Evolutionary conservation across 1,284 basidiomycete genomes (phyloP), one percentile per base, ranked within the genome.

Genomic region (Moesziomyces parantarcticus): DNA sequence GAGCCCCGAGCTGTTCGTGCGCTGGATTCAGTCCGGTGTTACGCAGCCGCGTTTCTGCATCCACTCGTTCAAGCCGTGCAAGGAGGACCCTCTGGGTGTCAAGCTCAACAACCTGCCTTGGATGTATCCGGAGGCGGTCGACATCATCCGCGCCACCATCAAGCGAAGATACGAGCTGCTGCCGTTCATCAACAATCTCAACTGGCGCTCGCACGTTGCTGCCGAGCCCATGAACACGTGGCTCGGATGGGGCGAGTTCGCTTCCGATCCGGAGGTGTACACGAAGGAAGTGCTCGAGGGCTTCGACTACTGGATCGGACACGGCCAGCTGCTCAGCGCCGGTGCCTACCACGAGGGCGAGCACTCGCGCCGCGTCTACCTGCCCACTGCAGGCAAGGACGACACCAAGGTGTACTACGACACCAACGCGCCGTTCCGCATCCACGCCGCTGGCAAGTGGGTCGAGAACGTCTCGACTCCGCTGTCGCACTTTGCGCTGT

Each of bases 51-150:
- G 70, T 7, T 73, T 73, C 65, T 73, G 70, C 50, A 73, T 86
- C 61, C 85, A 86, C 75, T 83, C 81, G 21, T 86, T 84, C 83
- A 86, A 86, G 79, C 85, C 85, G 7, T 81, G 82, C 58, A 77
- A 82, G 50, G 71, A 83, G 25, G 85, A 85, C 58, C 78, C 80
- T 0, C 67, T 67, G 4, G 85, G 85, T 5, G 79, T 79, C 44
- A 80, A 78, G 36, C 69, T 77, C 40, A 85, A 85, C 26, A 86
- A 86, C 71, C 61, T 81, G 11, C 85, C 85, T 5, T 86, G 85
- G 85, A 86, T 86, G 85, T 85, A 86, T 59, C 85, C 85, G 41
- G 83, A 83, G 32, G 84, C 86, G 18, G 76, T 84, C 47, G 84
- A 84, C 3, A 69, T 82, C 34, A 77, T 86, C 57, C 78, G 85